Conservation (phyloP, 2,329 filamentous ascomycete genomes). For the Macrophomina phaseolina region DNA sequence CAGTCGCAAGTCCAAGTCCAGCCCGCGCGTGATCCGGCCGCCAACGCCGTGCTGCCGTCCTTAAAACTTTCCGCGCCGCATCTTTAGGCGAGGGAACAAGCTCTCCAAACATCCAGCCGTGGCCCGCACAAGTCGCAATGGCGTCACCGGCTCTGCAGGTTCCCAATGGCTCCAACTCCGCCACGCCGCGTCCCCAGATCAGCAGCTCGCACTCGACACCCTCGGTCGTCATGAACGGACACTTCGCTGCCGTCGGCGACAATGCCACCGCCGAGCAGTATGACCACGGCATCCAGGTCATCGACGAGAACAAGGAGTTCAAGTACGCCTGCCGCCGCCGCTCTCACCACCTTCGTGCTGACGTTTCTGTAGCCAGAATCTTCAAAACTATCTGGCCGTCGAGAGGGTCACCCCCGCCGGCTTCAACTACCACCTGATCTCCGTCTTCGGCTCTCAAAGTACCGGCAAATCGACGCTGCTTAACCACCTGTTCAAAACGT, state of each 20-base stretch:
- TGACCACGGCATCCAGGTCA: constrained; percentile 94
- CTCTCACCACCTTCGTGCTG: constrained; percentile 31
- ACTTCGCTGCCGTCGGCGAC: constrained; percentile 75
- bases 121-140: constrained; percentile 22
- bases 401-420: constrained; percentile 84
- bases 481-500: constrained; percentile 92
- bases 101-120: constrained; percentile 11
- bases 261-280: constrained; percentile 70
- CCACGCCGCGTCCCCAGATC: constrained; percentile 17
- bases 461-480: constrained; percentile 97
- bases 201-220: constrained; percentile 45
- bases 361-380: constrained; percentile 64
- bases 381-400: constrained; percentile 80
- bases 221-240: constrained; percentile 71
- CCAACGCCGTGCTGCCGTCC: constrained; percentile 16
- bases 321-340: constrained; percentile 67
- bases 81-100: constrained; percentile 16
- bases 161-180: constrained; percentile 27
- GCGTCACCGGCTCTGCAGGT: constrained; percentile 27
- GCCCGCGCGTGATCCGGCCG: constrained; percentile 24
- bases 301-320: constrained; percentile 95
- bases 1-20: constrained; percentile 15
- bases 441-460: constrained; percentile 97
- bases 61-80: constrained; percentile 18
- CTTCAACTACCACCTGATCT: constrained; percentile 99